Evolutionary conservation across 2,329 filamentous ascomycete genomes (phyloP), one percentile per base, ranked within the genome.

Genomic region (Huntiella decipiens): DNA sequence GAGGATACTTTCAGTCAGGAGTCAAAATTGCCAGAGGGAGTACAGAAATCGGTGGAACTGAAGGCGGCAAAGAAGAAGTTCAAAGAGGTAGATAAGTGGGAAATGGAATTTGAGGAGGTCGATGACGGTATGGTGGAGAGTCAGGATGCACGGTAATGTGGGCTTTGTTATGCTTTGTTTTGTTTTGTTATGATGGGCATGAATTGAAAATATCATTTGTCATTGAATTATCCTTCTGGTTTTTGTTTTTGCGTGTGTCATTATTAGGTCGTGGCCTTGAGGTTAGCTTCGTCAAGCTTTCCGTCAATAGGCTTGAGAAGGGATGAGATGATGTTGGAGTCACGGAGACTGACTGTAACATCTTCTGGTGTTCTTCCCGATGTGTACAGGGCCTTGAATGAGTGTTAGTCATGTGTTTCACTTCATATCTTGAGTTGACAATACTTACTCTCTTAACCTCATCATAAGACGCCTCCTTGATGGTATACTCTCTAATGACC

Each of bases 401-500:
- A 5, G 33, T 32, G 15, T 37, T 13, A 45, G 42, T 22, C 32
- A 13, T 33, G 31, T 38, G 6, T 34, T 11, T 10, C 16, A 28
- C 15, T 38, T 42, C 22, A n/a, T 35, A n/a, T 38, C 19, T 10
- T 5, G 17, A 36, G 12, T 7, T 17, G 10, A 34, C 7, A 6
- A 8, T 44, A 62, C 72, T 57, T 60, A 82, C 81, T 66, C 70
- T 68, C 58, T 79, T 79, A 8, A 94, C 76, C 32, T 76, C 74
- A 22, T 79, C 79, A 59, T 92, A 95, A 45, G 65, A 70, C 44
- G 80, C 80, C 65, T 98, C 88, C 58, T 82, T 79, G n/a, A 80
- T 79, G 15, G 83, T 83, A 57, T 94, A 95, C 63, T 98, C 88
- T 51, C 88, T 70, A 28, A 93, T 79, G 28, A 96, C 79, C 56